Conservation (phyloP, 208 protist species). For the Leishmania tropica region DNA sequence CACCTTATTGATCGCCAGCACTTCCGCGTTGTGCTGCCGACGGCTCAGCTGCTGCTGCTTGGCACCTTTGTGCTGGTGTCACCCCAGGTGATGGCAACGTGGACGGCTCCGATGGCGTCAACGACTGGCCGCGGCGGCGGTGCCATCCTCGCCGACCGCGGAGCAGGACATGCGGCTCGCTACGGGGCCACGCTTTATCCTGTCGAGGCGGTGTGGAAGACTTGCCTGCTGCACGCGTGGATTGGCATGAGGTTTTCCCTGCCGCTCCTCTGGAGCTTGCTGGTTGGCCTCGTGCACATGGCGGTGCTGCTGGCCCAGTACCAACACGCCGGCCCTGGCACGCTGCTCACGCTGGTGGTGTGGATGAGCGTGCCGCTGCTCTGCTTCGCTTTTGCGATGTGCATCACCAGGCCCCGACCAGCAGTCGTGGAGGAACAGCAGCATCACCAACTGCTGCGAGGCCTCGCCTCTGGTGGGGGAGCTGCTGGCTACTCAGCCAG, state of each 20-base stretch:
- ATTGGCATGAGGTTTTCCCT: constrained; percentile 60
- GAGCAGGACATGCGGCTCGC: neutral
- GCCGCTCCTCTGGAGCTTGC: constrained; percentile 39
- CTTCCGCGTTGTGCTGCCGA: constrained; percentile 36
- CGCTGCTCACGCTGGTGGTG: constrained; percentile 52
- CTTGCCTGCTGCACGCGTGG: constrained; percentile 70
- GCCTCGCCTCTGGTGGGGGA: neutral
- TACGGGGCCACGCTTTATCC: constrained; percentile 53
- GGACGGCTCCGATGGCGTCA: constrained; percentile 14
- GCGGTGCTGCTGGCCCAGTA: constrained; percentile 56
- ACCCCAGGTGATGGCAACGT: constrained; percentile 65
- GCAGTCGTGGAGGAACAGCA: neutral
- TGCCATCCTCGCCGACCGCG: constrained; percentile 18
- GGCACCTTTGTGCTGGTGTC: constrained; percentile 71
- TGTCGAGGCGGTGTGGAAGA: constrained; percentile 61
- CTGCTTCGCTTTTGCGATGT: constrained; percentile 27
- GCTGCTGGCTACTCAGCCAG: neutral
- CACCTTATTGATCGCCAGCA: constrained; percentile 16
- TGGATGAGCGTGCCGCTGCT: constrained; percentile 64
- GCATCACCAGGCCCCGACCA: constrained; percentile 5
- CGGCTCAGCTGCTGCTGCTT: constrained; percentile 62
- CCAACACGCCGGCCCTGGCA: constrained; percentile 32
- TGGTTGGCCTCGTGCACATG: constrained; percentile 70
- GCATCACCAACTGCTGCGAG: neutral
- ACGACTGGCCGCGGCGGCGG: neutral